Percentiles rank a stretch among this genome's conserved stretches.
Conservation (phyloP, 306 rosid species). For the Acacia acuminata region DNA sequence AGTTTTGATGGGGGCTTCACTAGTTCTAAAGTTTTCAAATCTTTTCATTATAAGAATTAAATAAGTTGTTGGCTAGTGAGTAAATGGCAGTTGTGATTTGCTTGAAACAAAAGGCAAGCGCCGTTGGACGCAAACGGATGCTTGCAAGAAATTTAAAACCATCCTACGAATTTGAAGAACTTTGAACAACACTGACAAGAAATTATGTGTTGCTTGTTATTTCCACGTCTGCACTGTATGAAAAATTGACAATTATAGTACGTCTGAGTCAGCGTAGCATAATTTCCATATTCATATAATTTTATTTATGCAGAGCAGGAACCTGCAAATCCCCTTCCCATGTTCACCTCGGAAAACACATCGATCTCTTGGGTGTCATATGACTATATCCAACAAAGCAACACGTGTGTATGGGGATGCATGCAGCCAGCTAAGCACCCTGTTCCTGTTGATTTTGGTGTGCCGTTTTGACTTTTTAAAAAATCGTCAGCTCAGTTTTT, state of each 20-base stretch:
- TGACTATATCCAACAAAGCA: neutral
- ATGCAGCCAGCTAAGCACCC: neutral
- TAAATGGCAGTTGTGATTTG: neutral
- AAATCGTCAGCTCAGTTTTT: no score
- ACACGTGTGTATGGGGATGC: constrained; percentile 5
- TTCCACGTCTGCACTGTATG: neutral
- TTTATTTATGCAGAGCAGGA: neutral
- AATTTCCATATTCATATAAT: neutral
- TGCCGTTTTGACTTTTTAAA: no score
- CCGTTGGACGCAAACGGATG: neutral
- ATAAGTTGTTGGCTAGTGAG: neutral
- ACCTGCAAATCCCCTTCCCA: neutral
- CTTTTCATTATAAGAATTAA: neutral
- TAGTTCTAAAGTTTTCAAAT: neutral
- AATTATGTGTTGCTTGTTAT: neutral
- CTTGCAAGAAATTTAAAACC: neutral
- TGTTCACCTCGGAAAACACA: neutral
- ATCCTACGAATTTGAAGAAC: neutral
- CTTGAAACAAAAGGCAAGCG: neutral
- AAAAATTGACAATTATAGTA: neutral
- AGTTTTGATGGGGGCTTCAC: neutral
- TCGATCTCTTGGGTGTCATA: constrained; percentile 9
- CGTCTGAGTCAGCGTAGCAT: neutral
- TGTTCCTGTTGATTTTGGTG: neutral
- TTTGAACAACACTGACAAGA: neutral